Evolutionary conservation across 331 rosid genomes (phyloP).

Genomic region (Quercus phellos): DNA sequence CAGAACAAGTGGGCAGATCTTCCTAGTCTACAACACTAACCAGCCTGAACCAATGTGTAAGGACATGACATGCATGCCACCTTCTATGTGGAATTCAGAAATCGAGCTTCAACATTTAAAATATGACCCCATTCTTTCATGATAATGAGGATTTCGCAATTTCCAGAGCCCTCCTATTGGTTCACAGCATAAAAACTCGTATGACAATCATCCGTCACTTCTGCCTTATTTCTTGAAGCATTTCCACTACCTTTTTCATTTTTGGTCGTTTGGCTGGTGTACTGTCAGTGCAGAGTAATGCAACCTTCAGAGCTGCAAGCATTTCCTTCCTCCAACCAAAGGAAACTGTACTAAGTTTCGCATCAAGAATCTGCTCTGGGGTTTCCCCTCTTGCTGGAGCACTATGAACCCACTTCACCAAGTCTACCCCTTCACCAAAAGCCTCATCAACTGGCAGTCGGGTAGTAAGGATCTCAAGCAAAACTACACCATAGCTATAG

Average conservation of each 20-base stretch:
- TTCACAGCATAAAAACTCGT: constrained; percentile 1
- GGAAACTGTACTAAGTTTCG: constrained; percentile 90
- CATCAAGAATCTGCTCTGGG: constrained; percentile 96
- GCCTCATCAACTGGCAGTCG: constrained; percentile 88
- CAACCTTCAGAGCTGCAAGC: constrained; percentile 94
- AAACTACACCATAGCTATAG: constrained; percentile 89
- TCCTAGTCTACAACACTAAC: constrained; percentile 8
- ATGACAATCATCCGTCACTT: constrained; percentile 25
- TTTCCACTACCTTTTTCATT: constrained; percentile 92
- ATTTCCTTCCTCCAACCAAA: constrained; percentile 98
- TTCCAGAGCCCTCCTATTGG: constrained; percentile 15
- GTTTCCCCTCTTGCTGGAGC: constrained; percentile 95
- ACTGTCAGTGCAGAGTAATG: constrained; percentile 85
- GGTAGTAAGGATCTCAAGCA: constrained; percentile 89
- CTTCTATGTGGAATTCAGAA: not conserved
- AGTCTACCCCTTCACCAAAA: constrained; percentile 87
- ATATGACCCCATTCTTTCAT: constrained; percentile 14
- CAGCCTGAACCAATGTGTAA: constrained; percentile 10
- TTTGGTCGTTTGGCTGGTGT: constrained; percentile 94
- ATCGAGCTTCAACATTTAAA: constrained; percentile 21
- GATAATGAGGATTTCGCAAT: constrained; percentile 16
- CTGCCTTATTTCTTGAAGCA: constrained; percentile 79
- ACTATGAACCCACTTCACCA: constrained; percentile 94
- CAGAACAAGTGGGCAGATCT: constrained; percentile 15
- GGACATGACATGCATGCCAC: constrained; percentile 2